These are phyloP conservation scores for Immersiella caudata DNA, from an alignment of 495 filamentous ascomycete genomes.

Conservation along the genomic window DNA sequence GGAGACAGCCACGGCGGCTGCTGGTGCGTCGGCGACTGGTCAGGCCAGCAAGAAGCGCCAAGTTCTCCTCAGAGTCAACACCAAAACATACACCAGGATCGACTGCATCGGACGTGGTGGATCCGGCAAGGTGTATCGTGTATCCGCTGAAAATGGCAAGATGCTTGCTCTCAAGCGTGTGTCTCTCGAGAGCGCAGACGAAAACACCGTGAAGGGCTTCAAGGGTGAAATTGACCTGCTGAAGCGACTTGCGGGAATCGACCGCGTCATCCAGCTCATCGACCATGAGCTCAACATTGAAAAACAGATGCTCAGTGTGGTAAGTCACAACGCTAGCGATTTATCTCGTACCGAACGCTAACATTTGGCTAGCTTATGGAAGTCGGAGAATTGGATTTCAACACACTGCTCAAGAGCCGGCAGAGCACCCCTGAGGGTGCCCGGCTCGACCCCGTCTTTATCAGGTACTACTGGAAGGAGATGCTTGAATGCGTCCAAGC, in stretches of 20 bases:
- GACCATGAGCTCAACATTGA: constrained; percentile 92
- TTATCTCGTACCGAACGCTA: not conserved
- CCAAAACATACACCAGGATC: constrained; percentile 83
- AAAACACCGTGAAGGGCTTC: constrained; percentile 79
- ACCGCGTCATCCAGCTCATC: constrained; percentile 84
- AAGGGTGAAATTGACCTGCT: constrained; percentile 97
- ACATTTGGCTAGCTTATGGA: constrained; percentile 75
- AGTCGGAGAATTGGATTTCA: constrained; percentile 93
- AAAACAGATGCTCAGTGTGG: constrained; percentile 81
- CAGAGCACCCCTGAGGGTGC: constrained; percentile 73
- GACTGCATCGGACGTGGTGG: constrained; percentile 91
- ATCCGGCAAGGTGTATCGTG: constrained; percentile 90
- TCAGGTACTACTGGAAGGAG: constrained; percentile 97
- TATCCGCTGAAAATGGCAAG: constrained; percentile 95
- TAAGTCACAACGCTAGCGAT: constrained; percentile 45
- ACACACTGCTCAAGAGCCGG: constrained; percentile 73
- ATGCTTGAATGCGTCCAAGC: constrained; percentile 95
- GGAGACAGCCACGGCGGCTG: constrained; percentile 84
- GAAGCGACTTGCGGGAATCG: constrained; percentile 76
- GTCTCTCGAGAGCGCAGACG: constrained; percentile 86
- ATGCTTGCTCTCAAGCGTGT: constrained; percentile 93
- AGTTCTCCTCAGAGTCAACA: constrained; percentile 82
- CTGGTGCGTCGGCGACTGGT: constrained; percentile 71
- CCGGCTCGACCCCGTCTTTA: constrained; percentile 81
- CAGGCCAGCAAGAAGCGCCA: constrained; percentile 73